Evolutionary conservation across 2,329 filamentous ascomycete genomes (phyloP).

Genomic region (Phyllachora maydis): DNA sequence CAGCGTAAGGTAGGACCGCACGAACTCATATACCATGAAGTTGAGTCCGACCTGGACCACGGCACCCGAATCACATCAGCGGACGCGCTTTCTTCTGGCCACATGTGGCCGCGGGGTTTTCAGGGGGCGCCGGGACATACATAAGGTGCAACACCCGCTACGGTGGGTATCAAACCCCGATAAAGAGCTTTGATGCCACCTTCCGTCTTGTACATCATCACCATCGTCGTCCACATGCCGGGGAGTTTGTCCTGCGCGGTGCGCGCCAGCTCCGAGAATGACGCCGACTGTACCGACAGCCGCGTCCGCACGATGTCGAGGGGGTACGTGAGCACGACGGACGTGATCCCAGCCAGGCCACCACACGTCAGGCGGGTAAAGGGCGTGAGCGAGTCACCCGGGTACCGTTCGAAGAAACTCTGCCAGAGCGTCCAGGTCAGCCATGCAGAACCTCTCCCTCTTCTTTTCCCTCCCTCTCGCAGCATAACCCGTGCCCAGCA

Average conservation of each 20-base stretch:
- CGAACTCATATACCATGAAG: slow-evolving; percentile 94
- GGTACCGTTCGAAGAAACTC: slow-evolving; percentile 57
- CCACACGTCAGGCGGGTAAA: slow-evolving; percentile 70
- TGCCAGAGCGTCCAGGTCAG: slow-evolving; percentile 1
- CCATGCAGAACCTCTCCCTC: too few relatives aligned
- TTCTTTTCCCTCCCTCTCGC: background rate
- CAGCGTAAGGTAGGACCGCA: slow-evolving; percentile 64
- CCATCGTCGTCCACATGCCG: slow-evolving; percentile 79
- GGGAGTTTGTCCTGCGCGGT: slow-evolving; percentile 58
- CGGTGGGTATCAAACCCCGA: slow-evolving; percentile 79
- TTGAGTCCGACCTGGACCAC: slow-evolving; percentile 62
- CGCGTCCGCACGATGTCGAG: slow-evolving; percentile 94
- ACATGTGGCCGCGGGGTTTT: background rate
- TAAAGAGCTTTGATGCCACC: slow-evolving; percentile 77
- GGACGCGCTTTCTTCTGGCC: background rate
- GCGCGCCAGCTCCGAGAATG: slow-evolving; percentile 62
- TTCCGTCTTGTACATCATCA: slow-evolving; percentile 74
- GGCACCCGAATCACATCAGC: background rate
- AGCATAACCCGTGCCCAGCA: background rate
- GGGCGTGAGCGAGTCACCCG: slow-evolving; percentile 54
- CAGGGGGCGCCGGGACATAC: slow-evolving; percentile 30
- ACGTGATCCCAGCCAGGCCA: slow-evolving; percentile 82
- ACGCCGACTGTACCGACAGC: slow-evolving; percentile 93
- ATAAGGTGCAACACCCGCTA: slow-evolving; percentile 90
- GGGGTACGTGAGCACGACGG: slow-evolving; percentile 85